These are phyloP conservation scores for Seiridium unicorne DNA, from an alignment of 2,329 filamentous ascomycete genomes.

Conservation along the genomic window DNA sequence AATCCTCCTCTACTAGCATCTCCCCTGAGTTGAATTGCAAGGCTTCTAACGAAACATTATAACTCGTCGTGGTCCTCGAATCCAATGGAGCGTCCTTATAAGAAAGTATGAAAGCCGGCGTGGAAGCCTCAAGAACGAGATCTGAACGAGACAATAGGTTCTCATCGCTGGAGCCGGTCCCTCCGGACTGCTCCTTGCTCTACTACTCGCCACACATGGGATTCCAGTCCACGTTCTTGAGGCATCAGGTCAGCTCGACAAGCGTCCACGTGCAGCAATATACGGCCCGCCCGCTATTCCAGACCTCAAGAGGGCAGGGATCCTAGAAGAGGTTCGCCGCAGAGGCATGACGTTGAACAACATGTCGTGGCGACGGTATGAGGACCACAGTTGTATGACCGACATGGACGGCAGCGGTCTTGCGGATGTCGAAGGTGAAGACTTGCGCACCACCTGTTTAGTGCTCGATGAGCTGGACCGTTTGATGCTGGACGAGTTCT, in stretches of 20 bases:
- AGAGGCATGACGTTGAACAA: constrained; percentile 36
- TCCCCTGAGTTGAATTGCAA: too few species aligned
- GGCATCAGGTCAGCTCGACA: constrained; percentile 50
- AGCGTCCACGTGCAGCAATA: constrained; percentile 61
- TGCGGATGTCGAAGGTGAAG: constrained; percentile 34
- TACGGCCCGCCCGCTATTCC: constrained; percentile 58
- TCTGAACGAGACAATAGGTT: constrained; percentile 25
- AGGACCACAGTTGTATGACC: constrained; percentile 32
- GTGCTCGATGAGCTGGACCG: constrained; percentile 40
- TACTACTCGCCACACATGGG: constrained; percentile 51
- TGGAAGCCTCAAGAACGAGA: not conserved
- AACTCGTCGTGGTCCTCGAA: not conserved
- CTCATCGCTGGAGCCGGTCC: constrained; percentile 50
- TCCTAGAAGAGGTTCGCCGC: constrained; percentile 40
- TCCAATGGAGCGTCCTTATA: constrained; percentile 24
- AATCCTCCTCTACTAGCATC: too few species aligned
- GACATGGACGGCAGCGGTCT: constrained; percentile 33
- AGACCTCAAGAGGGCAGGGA: constrained; percentile 57
- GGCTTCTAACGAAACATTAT: too few species aligned
- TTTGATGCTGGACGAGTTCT: constrained; percentile 40
- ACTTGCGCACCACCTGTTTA: constrained; percentile 38
- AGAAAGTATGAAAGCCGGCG: constrained; percentile 18
- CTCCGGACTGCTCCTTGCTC: constrained; percentile 45
- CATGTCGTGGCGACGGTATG: constrained; percentile 37
- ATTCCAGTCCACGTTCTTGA: constrained; percentile 57